These are phyloP conservation scores for Xerocomus brunneocitrinus DNA, from an alignment of 768 basidiomycete genomes.

Conservation along the genomic window DNA sequence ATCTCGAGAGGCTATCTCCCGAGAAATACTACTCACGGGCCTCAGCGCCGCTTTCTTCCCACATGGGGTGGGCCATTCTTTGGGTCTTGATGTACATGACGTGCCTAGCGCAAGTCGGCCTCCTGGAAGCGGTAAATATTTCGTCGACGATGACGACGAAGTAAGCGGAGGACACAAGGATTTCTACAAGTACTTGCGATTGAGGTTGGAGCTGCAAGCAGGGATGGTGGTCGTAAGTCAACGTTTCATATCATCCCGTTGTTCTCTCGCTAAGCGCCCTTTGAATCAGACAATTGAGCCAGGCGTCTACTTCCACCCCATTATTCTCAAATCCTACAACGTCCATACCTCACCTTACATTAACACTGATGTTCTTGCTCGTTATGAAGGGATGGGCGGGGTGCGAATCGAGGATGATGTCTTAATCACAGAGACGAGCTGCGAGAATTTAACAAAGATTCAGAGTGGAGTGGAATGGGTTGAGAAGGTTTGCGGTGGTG, in stretches of 20 bases:
- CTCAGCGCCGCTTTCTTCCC: constrained; percentile 88
- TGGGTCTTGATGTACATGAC: constrained; percentile 95
- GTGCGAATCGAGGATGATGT: constrained; percentile 94
- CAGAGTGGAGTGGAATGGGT: constrained; percentile 79
- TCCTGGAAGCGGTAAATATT: constrained; percentile 42
- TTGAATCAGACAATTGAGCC: constrained; percentile 78
- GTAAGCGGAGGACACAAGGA: constrained; percentile 64
- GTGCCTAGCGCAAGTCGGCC: constrained; percentile 81
- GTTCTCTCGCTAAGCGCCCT: not conserved
- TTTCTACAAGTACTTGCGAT: constrained; percentile 77
- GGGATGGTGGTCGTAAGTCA: constrained; percentile 85
- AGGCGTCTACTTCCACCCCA: constrained; percentile 81
- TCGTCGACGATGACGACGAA: constrained; percentile 74
- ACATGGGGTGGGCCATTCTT: constrained; percentile 86
- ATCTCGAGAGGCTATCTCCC: constrained; percentile 12
- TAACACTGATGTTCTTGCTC: constrained; percentile 17
- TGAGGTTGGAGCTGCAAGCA: constrained; percentile 64
- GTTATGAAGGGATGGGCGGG: constrained; percentile 81
- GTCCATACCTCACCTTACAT: constrained; percentile 53
- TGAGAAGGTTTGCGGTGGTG: constrained; percentile 77
- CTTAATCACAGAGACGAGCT: constrained; percentile 66
- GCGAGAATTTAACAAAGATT: constrained; percentile 83
- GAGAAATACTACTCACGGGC: constrained; percentile 71
- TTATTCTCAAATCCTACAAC: constrained; percentile 64
- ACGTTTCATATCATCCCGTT: not conserved